These are phyloP conservation scores for Aspergillus terreus DNA, from an alignment of 2,329 filamentous ascomycete genomes.

Conservation along the genomic window DNA sequence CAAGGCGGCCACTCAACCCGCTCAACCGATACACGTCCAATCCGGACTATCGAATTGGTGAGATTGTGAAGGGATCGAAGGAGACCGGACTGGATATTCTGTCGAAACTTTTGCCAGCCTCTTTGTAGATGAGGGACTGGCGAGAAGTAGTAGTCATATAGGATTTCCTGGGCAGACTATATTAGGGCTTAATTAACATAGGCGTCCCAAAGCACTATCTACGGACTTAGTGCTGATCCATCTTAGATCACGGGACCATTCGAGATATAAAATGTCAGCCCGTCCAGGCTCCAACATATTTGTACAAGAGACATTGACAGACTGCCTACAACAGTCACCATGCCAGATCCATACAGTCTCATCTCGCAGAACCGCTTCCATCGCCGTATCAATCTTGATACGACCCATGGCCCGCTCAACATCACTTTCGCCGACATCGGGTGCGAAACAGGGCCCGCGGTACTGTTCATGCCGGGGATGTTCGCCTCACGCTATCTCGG, in stretches of 20 bases:
- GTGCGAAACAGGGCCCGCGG: constrained; percentile 1
- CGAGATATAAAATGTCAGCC: no score
- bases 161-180: no score
- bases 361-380: constrained; percentile 21
- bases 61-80: constrained; percentile 3
- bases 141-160: no score
- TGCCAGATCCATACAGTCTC: no score
- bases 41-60: constrained; percentile 22
- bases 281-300: no score
- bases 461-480: constrained; percentile 26
- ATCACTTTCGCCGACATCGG: constrained; percentile 23
- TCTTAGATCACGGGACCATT: no score
- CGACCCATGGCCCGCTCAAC: constrained; percentile 11
- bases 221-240: no score
- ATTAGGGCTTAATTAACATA: no score
- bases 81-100: not conserved
- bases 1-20: constrained; percentile 37
- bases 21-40: constrained; percentile 51
- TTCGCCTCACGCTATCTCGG: constrained; percentile 23
- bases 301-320: no score
- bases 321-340: no score
- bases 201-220: no score
- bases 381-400: constrained; percentile 10
- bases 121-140: no score
- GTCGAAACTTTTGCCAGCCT: not conserved